These are phyloP conservation scores for Escallonia rubra DNA, from an alignment of 129 eudicot species.

Conservation along the genomic window DNA sequence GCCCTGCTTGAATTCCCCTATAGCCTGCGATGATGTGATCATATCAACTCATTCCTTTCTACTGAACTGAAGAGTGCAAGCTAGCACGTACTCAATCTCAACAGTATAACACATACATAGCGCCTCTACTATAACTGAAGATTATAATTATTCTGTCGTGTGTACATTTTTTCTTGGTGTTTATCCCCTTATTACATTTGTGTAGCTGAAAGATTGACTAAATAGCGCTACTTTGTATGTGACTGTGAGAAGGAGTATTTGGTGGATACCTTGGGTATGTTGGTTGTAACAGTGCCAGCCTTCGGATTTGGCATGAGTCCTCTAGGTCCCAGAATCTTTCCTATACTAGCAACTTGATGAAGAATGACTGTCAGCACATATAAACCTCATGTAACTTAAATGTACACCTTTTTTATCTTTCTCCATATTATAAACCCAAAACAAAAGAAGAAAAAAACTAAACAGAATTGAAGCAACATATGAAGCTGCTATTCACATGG, in stretches of 20 bases:
- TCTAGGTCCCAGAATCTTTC: slow-evolving; percentile 89
- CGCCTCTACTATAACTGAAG: too few species aligned
- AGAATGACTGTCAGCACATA: background rate
- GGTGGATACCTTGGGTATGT: slow-evolving; percentile 66
- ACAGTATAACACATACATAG: background rate
- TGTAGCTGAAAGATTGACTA: too few species aligned
- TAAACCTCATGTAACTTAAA: background rate
- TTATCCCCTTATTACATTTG: background rate
- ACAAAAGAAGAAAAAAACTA: too few species aligned
- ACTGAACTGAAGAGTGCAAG: background rate
- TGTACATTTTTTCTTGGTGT: background rate
- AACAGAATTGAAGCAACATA: too few species aligned
- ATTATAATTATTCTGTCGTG: background rate
- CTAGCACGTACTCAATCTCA: background rate
- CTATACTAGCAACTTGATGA: slow-evolving; percentile 79
- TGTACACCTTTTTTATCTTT: too few species aligned
- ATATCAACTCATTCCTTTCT: background rate
- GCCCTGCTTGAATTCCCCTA: slow-evolving; percentile 87
- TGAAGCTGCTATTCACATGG: too few species aligned
- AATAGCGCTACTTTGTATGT: too few species aligned
- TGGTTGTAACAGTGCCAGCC: slow-evolving; percentile 93
- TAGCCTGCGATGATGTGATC: slow-evolving; percentile 44
- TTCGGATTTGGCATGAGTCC: slow-evolving; percentile 99
- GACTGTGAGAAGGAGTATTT: background rate
- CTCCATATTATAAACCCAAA: too few species aligned